Percentiles rank a stretch among this genome's conserved stretches.
These are phyloP conservation scores for Pestalotiopsis sp. DNA, from an alignment of 2,329 filamentous ascomycete genomes.

Conservation along the genomic window DNA sequence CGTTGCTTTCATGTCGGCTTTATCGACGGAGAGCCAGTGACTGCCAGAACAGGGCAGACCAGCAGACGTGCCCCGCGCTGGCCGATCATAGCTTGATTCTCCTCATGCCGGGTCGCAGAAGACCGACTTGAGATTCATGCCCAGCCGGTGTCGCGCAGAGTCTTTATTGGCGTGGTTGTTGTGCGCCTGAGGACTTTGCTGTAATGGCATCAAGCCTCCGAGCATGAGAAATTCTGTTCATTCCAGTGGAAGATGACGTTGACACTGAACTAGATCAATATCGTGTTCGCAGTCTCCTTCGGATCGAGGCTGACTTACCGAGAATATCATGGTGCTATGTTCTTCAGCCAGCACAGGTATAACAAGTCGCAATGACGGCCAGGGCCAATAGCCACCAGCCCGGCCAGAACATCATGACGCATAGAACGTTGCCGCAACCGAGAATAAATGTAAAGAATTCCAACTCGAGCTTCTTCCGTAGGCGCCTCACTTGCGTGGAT, in stretches of 20 bases:
- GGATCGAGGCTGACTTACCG: neutral
- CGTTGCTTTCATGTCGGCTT: neutral
- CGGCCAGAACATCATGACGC: slow-evolving; percentile 56
- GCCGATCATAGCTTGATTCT: neutral
- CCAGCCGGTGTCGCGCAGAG: neutral
- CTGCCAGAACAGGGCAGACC: neutral
- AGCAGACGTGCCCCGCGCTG: neutral
- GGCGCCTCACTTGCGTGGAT: slow-evolving; percentile 23
- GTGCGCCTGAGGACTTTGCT: neutral
- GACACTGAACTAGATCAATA: neutral
- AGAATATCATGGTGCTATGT: neutral
- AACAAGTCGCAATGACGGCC: neutral
- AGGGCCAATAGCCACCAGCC: slow-evolving; percentile 28
- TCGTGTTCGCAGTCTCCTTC: neutral
- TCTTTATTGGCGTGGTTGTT: neutral
- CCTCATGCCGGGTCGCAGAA: neutral
- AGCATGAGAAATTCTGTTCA: neutral
- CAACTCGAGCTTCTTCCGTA: slow-evolving; percentile 49
- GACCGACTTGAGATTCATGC: neutral
- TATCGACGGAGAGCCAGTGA: neutral
- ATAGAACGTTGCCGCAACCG: slow-evolving; percentile 47
- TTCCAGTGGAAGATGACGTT: slow-evolving; percentile 10
- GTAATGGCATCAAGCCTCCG: neutral
- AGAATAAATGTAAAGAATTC: slow-evolving; percentile 54
- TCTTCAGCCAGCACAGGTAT: neutral